phyloP scores from a whole-genome alignment of 176 grass and related monocot species.

The Phoenix roebelenii region DNA sequence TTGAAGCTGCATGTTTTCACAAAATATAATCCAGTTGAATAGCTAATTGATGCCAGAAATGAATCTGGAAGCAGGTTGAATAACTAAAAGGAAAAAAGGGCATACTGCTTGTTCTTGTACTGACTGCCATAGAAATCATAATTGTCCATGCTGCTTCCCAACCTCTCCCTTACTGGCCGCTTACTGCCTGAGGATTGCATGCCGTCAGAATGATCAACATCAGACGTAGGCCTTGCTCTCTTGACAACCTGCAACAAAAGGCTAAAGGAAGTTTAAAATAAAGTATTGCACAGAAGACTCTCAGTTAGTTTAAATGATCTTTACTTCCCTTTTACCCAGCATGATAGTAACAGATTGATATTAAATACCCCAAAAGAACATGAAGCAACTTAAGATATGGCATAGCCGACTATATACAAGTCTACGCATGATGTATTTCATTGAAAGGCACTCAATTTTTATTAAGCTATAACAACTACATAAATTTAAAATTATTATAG shows the following conservation, averaged over 20 bases:
- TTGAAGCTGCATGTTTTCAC: background rate
- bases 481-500: too few relatives aligned
- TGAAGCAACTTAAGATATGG: too few relatives aligned
- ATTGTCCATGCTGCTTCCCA: slow-evolving; percentile 36
- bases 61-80: too few relatives aligned
- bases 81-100: background rate
- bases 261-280: slow-evolving; percentile 3
- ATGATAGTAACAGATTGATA: too few relatives aligned
- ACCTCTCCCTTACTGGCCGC: slow-evolving; percentile 35
- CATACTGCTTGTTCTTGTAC: slow-evolving; percentile 49
- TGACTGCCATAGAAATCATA: slow-evolving; percentile 21
- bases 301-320: too few relatives aligned
- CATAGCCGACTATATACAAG: too few relatives aligned
- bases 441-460: too few relatives aligned
- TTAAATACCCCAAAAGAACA: background rate
- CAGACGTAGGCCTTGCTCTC: slow-evolving; percentile 30
- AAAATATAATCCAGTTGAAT: background rate
- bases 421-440: too few relatives aligned
- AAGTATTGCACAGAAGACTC: too few relatives aligned
- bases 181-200: slow-evolving; percentile 28
- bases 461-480: too few relatives aligned
- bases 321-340: too few relatives aligned
- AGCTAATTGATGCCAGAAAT: too few relatives aligned
- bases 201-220: slow-evolving; percentile 23
- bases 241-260: slow-evolving; percentile 46